Evolutionary conservation across 805 yeast genomes (phyloP).

Genomic region (Saccharomyces mikatae): DNA sequence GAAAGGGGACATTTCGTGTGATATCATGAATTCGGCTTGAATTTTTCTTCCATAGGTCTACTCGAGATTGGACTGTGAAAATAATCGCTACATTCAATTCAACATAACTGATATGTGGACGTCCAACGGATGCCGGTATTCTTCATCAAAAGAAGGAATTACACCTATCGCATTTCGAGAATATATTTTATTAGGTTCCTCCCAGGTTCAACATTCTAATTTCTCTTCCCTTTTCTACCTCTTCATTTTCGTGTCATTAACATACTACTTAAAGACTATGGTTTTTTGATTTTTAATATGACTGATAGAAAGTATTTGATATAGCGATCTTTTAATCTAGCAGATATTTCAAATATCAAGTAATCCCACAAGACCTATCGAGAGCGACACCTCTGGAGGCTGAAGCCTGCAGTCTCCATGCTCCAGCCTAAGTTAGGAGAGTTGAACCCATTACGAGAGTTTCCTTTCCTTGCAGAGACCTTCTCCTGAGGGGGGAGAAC

Average conservation of each 20-base stretch:
- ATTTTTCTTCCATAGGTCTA: not conserved
- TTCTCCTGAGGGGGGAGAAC: not conserved
- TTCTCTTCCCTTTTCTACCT: not conserved
- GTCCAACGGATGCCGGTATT: not conserved
- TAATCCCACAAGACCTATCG: not conserved
- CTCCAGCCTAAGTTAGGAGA: not conserved
- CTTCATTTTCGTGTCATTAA: not conserved
- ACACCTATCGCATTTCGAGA: not conserved
- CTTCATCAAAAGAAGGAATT: not conserved
- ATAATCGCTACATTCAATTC: not conserved
- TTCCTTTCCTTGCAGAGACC: not conserved
- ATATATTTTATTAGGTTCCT: not conserved
- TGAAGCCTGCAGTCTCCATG: too few relatives aligned
- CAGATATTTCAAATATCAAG: not conserved
- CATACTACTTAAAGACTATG: conserved; percentile 13
- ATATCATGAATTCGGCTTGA: not conserved
- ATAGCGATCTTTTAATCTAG: not conserved
- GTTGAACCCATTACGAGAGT: not conserved
- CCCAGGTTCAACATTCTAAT: not conserved
- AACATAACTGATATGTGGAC: not conserved
- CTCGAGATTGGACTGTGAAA: not conserved
- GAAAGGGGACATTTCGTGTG: not conserved
- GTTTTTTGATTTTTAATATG: conserved; percentile 1
- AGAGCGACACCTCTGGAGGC: not conserved
- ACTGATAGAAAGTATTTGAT: not conserved